phyloP scores from a whole-genome alignment of 495 filamentous ascomycete species.

The Podospora fimiseda region DNA sequence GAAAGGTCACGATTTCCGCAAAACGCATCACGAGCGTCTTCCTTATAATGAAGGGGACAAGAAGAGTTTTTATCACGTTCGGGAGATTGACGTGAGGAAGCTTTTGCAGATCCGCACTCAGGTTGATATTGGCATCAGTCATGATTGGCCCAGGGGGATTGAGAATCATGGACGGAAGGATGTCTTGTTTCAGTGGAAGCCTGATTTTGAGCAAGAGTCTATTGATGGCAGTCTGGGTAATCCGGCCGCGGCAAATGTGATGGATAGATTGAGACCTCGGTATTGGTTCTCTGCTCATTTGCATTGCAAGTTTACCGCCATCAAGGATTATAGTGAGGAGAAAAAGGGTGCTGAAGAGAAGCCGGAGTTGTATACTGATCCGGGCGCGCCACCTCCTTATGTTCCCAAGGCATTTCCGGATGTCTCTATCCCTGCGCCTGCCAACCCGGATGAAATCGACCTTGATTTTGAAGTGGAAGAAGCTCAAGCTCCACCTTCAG shows the following conservation, averaged over 20 bases:
- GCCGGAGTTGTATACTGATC: too few relatives aligned
- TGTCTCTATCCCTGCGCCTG: not conserved
- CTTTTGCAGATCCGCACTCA: slow-evolving; percentile 75
- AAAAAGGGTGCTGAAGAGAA: not conserved
- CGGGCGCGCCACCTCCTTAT: too few relatives aligned
- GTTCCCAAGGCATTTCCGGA: not conserved
- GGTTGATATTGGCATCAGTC: slow-evolving; percentile 83
- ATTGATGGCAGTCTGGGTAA: slow-evolving; percentile 66
- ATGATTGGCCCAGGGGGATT: slow-evolving; percentile 86
- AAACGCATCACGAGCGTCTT: slow-evolving; percentile 75
- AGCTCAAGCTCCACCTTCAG: not conserved
- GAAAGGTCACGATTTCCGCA: slow-evolving; percentile 77
- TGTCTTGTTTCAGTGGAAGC: slow-evolving; percentile 62
- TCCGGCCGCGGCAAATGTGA: slow-evolving; percentile 64
- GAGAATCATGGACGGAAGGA: slow-evolving; percentile 64
- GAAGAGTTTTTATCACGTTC: slow-evolving; percentile 75
- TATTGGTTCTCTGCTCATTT: slow-evolving; percentile 95
- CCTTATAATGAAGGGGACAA: slow-evolving; percentile 71
- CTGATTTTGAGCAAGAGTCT: slow-evolving; percentile 67
- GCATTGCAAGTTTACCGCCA: slow-evolving; percentile 76
- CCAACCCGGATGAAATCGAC: slow-evolving; percentile 13
- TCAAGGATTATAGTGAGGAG: slow-evolving; percentile 53
- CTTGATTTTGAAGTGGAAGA: slow-evolving; percentile 17
- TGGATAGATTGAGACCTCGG: slow-evolving; percentile 71
- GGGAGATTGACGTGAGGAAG: slow-evolving; percentile 87